Base-by-base conservation (phyloP, 2,329 filamentous ascomycete species). In the Arthrobotrys entomopaga region DNA sequence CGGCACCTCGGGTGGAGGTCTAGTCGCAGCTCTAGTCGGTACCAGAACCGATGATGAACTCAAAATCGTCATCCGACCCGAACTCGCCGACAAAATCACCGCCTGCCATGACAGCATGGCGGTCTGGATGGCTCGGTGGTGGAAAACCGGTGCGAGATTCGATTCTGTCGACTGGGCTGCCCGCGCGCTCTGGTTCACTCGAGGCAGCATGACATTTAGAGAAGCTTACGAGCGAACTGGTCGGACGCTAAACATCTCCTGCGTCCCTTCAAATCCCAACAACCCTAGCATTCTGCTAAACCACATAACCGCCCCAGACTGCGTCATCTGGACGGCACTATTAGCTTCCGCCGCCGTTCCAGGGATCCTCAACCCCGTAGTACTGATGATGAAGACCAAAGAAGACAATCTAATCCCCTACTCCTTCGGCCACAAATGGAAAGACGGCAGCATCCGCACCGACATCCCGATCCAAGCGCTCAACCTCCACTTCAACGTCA, bases 401-500 rank as follows among this genome's bases (percentile, higher is more conserved):
- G 87, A 93, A 72, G 93, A 93, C 0, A 88, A 85, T 1, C 84
- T 99, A 2, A 88, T 88, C 0, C 95, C 95, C 0, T 99, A 97
- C 82, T 96, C 92, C 0, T 99, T 99, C 80, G 95, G 95, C 0
- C 93, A 98, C 84, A 98, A 98, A 83, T 99, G 95, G 95, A 99
- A 99, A 82, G 95, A 99, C 81, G 95, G 95, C 61, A 95, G 91
- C 78, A 83, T 99, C 64, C 87, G 95, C 42, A 99, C 95, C 0
- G 95, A 99, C 79, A 97, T 99, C 26, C 95, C 95, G 0, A 88
- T 99, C 79, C 95, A 94, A 82, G 91, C 93, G 1, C 85, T 99
- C 59, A 98, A 99, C 81, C 85, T 97, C 0, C 92, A 98, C 80
- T 99, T 99, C 84, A 98, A 98, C 81, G 95, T 98, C 81, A 97